Evolutionary conservation across 345 rosid genomes (phyloP).

Genomic region (Gossypium turneri): DNA sequence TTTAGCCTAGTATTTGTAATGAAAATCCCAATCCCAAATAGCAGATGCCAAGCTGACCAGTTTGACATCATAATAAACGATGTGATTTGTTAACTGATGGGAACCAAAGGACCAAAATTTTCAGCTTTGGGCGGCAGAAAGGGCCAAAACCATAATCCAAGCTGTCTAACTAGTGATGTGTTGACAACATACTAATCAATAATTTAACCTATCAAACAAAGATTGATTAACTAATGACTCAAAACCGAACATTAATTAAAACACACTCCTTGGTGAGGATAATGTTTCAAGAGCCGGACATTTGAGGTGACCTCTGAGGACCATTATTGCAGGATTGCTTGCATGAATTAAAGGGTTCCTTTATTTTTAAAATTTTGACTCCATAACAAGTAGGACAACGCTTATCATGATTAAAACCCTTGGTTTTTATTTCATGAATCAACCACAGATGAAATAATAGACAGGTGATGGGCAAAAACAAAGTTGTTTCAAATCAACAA

Average conservation of each 20-base stretch:
- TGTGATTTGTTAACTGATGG: not conserved
- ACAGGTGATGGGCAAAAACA: not conserved
- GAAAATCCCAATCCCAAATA: not conserved
- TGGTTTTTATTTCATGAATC: not conserved
- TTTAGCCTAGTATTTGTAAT: not conserved
- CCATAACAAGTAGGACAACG: not conserved
- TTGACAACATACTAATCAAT: not conserved
- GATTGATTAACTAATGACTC: not conserved
- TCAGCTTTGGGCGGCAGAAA: slow-evolving; percentile 9
- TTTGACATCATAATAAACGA: not conserved
- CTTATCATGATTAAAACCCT: not conserved
- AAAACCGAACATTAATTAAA: not conserved
- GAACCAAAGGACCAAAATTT: not conserved
- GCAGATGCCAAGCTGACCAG: not conserved
- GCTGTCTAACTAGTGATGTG: not conserved
- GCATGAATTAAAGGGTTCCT: not conserved
- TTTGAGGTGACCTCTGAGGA: slow-evolving; percentile 7
- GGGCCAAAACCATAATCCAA: not conserved
- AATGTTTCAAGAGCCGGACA: not conserved
- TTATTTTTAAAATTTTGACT: not conserved
- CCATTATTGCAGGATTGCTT: slow-evolving; percentile 7
- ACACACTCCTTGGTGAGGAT: not conserved
- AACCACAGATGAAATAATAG: not conserved
- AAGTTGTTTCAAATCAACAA: not conserved
- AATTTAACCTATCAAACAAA: not conserved